Evolutionary conservation across 83 land plant genomes (phyloP), one percentile per base, ranked within the genome.

Genomic region (Diphasiastrum complanatum): DNA sequence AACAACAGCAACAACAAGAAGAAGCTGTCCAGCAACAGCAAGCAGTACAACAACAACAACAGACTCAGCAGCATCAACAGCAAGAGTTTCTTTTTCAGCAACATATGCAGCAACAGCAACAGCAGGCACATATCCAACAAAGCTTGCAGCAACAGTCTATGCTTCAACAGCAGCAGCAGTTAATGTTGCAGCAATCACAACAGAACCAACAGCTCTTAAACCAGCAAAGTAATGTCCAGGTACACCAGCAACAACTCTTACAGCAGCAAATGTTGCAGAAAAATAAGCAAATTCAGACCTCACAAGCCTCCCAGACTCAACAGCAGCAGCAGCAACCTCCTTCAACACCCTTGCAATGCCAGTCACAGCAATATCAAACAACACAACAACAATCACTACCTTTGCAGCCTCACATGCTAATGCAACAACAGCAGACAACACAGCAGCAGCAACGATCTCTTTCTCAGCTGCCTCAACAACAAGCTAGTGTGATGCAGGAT

Each of bases 41-140:
- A 59, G 49, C 49, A 23, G 4, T n/a, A n/a, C 69, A 51, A 38
- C 62, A 37, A 34, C 59, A 67, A 36, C 61, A 35, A 50, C 79
- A 79, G 24, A 70, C 26, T 12, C 63, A 59, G 25, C 80, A 58
- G 6, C 70, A 25, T 12, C 76, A 53, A 33, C 35, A 30, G 20
- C 72, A 53, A 29, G 23, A 37, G 22, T 19, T 1, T 49, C 26
- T 2, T 14, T 60, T 19, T 22, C 59, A 45, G 28, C 59, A 28
- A 62, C 65, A 45, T 10, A 19, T 20, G 2, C 65, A 46, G 25
- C 31, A 62, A 10, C 62, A 30, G 35, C 51, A 36, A 19, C 65
- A 62, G 31, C 65, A 62, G 25, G 61, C 11, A 24, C 65, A 62
- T 26, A 3, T 20, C 8, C 61, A 47, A 50, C 33, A 54, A 19